Evolutionary conservation across 2,329 filamentous ascomycete species (phyloP), one percentile per base, ranked within the genome.

Genomic region (Aspergillus niger): DNA sequence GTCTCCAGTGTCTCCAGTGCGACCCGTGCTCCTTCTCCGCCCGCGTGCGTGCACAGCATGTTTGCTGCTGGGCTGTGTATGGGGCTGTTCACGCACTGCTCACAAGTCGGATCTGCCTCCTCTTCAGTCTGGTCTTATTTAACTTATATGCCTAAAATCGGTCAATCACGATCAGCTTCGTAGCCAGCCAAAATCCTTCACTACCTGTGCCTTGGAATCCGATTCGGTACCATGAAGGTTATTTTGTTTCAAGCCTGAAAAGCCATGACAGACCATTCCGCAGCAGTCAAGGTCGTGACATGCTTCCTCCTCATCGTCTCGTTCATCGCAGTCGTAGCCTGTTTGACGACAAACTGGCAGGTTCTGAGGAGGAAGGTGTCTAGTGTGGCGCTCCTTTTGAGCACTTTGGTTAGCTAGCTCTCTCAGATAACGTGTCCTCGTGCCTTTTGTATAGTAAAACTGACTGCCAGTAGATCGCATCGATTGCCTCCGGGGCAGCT

Each of bases 261-360:
- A 36, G 32, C 11, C 32, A 43, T 58, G 36, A 28, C 36, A 28
- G 49, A 38, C 8, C 15, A 54, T 26, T 47, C 48, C 10, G 36
- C 57, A 20, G 57, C 50, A 15, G 32, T 54, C 24, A 58, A 58
- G 41, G 28, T 58, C 22, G 32, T 58, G 17, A 17, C 20, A n/a
- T 58, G 57, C n/a, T 58, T 58, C 32, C 51, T 58, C 39, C 17
- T 58, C 11, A 58, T 58, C n/a, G 41, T 53, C 38, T 58, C 57
- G 20, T 36, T n/a, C 13, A 50, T 39, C 11, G 57, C 50, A 1
- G 57, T 58, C 17, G 49, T 20, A 11, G 49, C 49, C 17, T 58
- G 57, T n/a, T 41, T 58, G 17, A 20, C 52, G 17, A 47, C 57
- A 43, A 58, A 50, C 41, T 58, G 57, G 57, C 57, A 58, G 17